Base-by-base conservation (phyloP, 495 filamentous ascomycete genomes). In the Xylaria cubensis region DNA sequence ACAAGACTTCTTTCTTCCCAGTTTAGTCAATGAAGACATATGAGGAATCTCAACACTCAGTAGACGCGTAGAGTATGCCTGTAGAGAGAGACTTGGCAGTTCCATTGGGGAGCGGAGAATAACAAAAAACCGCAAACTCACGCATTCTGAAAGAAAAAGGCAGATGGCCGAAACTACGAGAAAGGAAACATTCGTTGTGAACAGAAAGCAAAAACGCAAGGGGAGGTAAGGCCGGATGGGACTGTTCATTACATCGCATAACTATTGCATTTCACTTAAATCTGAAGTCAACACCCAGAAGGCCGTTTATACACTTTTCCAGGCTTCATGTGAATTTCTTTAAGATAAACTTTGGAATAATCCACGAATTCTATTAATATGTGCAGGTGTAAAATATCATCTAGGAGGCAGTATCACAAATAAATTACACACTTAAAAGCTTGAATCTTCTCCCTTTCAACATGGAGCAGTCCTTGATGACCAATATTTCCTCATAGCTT, bases 401-500 rank as follows among this genome's bases (percentile, higher is more conserved):
- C 26, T 29, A 55, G 3, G 24, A 36, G 19, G 32, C 4, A 36
- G 58, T 39, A 61, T 39, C 34, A 61, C 3, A 17, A 29, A 0
- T 10, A 64, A 24, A 5, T 26, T 44, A 29, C 21, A 29, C 24
- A 44, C 24, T 44, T 2, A 41, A 12, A 53, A 41, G 48, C 29
- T 39, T 7, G 26, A 67, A 29, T 55, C 48, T 36, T 13, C n/a
- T 42, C 26, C 36, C 1, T 63, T 21, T 56, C 44, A 69, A 66
- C n/a, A 26, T 3, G 69, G 69, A 34, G 76, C 64, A 17, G 71
- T 29, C 24, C 75, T 74, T 1, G 75, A 74, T 6, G 61, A 75
- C 75, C 75, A 76, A 24, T 67, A 72, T 46, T 53, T 72, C 53
- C 46, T 62, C 53, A 77, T 71, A 15, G 24, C 26, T 21, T 58